These are phyloP conservation scores for Alternaria gaisen DNA, from an alignment of 2,329 filamentous ascomycete species.

Conservation along the genomic window DNA sequence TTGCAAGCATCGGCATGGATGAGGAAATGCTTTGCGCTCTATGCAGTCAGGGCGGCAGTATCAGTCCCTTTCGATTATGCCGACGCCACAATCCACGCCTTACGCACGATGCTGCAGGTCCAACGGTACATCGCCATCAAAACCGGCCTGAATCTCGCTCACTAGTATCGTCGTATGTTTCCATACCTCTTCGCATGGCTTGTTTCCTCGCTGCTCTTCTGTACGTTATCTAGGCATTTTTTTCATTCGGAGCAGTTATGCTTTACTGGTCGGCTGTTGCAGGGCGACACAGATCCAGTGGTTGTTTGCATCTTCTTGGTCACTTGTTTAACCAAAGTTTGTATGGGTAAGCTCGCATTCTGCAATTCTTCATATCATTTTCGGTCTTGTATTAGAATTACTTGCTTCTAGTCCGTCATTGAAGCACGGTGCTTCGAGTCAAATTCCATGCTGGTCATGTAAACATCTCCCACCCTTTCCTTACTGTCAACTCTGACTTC, in stretches of 20 bases:
- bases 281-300: background rate
- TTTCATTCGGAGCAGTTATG: background rate
- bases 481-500: background rate
- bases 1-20: conserved; percentile 27
- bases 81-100: conserved; percentile 29
- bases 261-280: background rate
- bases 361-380: background rate
- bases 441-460: conserved; percentile 9
- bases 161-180: background rate
- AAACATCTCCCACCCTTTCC: background rate
- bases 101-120: conserved; percentile 40
- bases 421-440: background rate
- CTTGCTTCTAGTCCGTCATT: background rate
- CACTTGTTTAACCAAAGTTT: background rate
- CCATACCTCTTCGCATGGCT: background rate
- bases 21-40: conserved; percentile 44
- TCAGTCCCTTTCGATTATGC: conserved; percentile 32
- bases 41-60: conserved; percentile 33
- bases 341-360: background rate
- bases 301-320: background rate
- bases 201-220: background rate
- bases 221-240: background rate
- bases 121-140: conserved; percentile 32
- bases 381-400: conserved; percentile 1
- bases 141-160: background rate